A percentile compares a stretch with the other conserved stretches of the same genome.
These are phyloP conservation scores for Cantharellus anzutake DNA, from an alignment of 768 basidiomycete species.

Conservation along the genomic window DNA sequence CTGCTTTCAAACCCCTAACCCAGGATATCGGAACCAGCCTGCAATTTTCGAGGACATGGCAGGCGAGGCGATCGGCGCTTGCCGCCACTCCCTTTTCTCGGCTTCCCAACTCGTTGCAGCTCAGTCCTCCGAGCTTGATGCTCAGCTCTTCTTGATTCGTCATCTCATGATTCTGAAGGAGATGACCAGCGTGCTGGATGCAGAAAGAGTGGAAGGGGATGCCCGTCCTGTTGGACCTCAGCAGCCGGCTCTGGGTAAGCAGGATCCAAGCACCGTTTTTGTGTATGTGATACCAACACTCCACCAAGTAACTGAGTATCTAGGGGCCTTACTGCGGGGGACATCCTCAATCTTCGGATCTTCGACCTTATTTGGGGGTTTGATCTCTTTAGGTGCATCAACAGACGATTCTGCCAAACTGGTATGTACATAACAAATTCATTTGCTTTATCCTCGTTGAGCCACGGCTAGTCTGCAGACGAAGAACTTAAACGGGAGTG, in stretches of 20 bases:
- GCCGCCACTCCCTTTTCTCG: conserved; percentile 57
- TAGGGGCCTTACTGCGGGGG: conserved; percentile 32
- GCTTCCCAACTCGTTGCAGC: conserved; percentile 48
- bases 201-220: conserved; percentile 27
- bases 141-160: conserved; percentile 70
- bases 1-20: neutral
- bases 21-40: conserved; percentile 29
- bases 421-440: conserved; percentile 3
- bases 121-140: conserved; percentile 38
- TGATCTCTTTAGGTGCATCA: conserved; percentile 46
- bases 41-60: conserved; percentile 94
- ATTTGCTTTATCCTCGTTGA: conserved; percentile 27
- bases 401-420: conserved; percentile 8
- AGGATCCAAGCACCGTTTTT: conserved; percentile 31
- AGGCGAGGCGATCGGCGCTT: conserved; percentile 73
- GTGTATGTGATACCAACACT: neutral
- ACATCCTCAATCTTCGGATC: conserved; percentile 43
- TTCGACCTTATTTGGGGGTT: conserved; percentile 3
- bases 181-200: conserved; percentile 25
- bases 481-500: conserved; percentile 67
- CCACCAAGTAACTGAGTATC: neutral
- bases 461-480: conserved; percentile 35
- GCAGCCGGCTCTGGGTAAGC: conserved; percentile 24
- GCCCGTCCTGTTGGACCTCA: conserved; percentile 26
- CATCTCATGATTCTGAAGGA: conserved; percentile 88